Base-by-base conservation (phyloP, 2,329 filamentous ascomycete genomes). In the Stachybotrys echinatus region DNA sequence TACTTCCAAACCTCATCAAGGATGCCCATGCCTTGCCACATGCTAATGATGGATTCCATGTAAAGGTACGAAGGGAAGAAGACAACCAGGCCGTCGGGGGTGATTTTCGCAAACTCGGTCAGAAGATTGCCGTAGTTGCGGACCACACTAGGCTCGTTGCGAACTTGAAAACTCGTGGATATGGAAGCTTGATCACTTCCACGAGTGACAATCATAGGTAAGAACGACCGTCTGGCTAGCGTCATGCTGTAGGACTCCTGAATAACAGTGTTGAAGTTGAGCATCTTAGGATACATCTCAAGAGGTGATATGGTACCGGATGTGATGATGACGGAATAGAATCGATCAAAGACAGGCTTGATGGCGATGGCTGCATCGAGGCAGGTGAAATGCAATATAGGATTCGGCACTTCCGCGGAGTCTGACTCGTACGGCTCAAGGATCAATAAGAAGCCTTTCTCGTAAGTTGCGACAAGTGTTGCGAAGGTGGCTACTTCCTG, bases 241-340 rank as follows among this genome's bases (percentile, higher is more conserved):
- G 94, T 97, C 91, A 99, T 99, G 55, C 84, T 85, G 71, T 99
- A 99, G 0, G 95, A 99, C 67, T 99, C 92, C 65, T 97, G 92
- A 3, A 97, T 87, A 1, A 97, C 91, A 2, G 92, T 90, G 10
- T 80, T 79, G 70, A 99, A 99, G 48, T 90, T 88, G 22, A 99
- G 84, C 92, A 99, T 99, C 64, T 96, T 96, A 0, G 94, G 95
- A 62, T 99, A 99, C 88, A 99, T 99, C 65, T 99, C 95, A 4
- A 99, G 73, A 0, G 94, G 94, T 2, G 94, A 97, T 53, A 99
- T 90, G 2, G 94, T 99, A 55, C 94, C 94, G 0, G 94, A 97
- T 0, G 94, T 99, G 65, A 99, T 97, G 63, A 99, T 95, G 56
- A 99, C 94, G 2, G 94, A 97, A 67, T 89, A 92, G 68, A 99